Conservation (phyloP, 768 basidiomycete species). For the Rhizopogon rudus region DNA sequence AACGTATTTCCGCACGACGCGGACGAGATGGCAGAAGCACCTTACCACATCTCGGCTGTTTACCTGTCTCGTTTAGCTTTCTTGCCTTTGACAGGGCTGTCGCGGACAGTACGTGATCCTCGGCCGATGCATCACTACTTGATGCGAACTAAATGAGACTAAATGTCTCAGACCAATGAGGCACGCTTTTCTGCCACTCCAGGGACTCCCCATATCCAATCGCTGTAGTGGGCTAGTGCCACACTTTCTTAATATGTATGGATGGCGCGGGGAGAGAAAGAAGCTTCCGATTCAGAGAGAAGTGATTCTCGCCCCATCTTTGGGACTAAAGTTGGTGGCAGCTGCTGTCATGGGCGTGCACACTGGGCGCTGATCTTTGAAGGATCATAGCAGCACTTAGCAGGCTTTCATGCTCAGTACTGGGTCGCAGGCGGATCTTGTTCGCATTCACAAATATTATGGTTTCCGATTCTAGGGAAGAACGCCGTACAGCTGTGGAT, state of each 20-base stretch:
- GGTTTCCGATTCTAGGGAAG: too few species aligned
- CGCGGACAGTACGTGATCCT: neutral
- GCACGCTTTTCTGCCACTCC: neutral
- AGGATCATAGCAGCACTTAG: neutral
- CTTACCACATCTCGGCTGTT: neutral
- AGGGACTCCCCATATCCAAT: neutral
- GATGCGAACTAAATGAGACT: too few species aligned
- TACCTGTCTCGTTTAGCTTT: neutral
- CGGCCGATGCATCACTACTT: neutral
- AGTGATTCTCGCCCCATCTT: too few species aligned
- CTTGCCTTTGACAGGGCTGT: neutral
- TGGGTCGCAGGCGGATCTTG: neutral
- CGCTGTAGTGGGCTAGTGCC: neutral
- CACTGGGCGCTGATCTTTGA: too few species aligned
- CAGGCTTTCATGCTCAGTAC: neutral
- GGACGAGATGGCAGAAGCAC: neutral
- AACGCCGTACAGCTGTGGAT: too few species aligned
- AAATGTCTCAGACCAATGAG: neutral
- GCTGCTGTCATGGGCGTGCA: too few species aligned
- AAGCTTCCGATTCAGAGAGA: too few species aligned
- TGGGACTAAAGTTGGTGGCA: too few species aligned
- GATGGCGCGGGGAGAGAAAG: too few species aligned
- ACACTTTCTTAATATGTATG: neutral
- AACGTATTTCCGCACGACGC: neutral
- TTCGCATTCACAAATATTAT: neutral